Percentiles rank a stretch among this genome's conserved stretches.
phyloP scores from a whole-genome alignment of 2,329 filamentous ascomycete genomes.

The Juglanconis juglandina region DNA sequence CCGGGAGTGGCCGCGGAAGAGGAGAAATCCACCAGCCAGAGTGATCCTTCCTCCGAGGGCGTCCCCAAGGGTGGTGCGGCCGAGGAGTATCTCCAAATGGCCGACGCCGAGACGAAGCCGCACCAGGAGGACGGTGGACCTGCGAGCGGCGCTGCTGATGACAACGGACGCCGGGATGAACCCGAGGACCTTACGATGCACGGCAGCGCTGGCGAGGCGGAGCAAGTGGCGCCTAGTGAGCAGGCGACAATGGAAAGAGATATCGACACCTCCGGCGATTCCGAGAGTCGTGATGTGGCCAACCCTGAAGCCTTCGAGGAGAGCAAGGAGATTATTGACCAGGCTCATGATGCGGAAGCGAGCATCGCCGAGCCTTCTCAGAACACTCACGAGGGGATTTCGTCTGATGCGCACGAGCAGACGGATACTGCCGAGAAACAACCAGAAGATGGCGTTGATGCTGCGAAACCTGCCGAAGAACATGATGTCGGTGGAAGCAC shows the following conservation, averaged over 20 bases:
- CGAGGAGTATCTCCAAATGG: slow-evolving; percentile 12
- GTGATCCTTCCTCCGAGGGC: not conserved
- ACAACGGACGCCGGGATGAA: too few relatives aligned
- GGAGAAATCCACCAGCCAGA: not conserved
- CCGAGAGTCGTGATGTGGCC: not conserved
- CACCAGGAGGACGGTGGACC: not conserved
- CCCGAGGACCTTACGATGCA: too few relatives aligned
- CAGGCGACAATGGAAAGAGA: too few relatives aligned
- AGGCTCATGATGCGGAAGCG: not conserved
- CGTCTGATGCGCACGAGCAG: not conserved
- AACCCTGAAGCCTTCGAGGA: not conserved
- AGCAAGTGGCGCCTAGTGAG: too few relatives aligned
- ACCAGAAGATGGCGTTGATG: not conserved
- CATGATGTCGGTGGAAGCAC: not conserved
- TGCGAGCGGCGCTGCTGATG: not conserved
- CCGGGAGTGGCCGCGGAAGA: not conserved
- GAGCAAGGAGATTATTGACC: not conserved
- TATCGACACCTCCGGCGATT: too few relatives aligned
- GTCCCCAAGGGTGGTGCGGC: slow-evolving; percentile 9
- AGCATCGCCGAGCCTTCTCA: not conserved
- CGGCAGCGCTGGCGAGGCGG: too few relatives aligned
- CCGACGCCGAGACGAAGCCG: not conserved
- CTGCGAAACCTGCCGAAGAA: not conserved
- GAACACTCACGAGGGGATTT: not conserved
- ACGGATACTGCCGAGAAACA: not conserved